A percentile compares a stretch with the other conserved stretches of the same genome.
Evolutionary conservation across 2,329 filamentous ascomycete genomes (phyloP).

Genomic region (Paecilomyces formosus): DNA sequence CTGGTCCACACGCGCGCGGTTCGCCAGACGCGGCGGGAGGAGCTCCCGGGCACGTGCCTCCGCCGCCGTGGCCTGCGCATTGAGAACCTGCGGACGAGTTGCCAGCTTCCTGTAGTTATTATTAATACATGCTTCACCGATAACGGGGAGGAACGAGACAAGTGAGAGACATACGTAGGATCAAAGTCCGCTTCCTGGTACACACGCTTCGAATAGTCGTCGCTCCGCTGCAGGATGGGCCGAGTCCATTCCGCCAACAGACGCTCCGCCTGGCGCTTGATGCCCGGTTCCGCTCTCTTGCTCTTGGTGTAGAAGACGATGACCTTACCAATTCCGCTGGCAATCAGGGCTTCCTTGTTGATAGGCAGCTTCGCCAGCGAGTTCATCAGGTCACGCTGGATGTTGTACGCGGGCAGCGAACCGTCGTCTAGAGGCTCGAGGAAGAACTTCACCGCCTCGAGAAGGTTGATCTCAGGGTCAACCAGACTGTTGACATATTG

Average conservation of each 20-base stretch:
- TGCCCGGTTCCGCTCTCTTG: conserved; percentile 76
- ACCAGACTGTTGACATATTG: conserved; percentile 73
- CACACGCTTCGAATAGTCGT: conserved; percentile 84
- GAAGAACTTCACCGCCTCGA: conserved; percentile 95
- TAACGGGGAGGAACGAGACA: conserved; percentile 1
- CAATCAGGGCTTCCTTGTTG: conserved; percentile 81
- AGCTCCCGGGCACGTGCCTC: conserved; percentile 47
- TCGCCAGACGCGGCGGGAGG: conserved; percentile 46
- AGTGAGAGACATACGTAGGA: conserved; percentile 37
- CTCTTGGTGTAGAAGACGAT: conserved; percentile 96
- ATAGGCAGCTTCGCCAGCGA: conserved; percentile 75
- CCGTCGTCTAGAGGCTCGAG: conserved; percentile 92
- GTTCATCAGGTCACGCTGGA: conserved; percentile 87
- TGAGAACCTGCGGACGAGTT: conserved; percentile 20
- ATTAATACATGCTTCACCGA: conserved; percentile 9
- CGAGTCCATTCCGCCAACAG: conserved; percentile 94
- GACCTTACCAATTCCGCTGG: conserved; percentile 91
- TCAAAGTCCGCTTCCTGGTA: conserved; percentile 54
- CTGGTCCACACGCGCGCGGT: conserved; percentile 53
- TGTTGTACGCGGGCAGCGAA: conserved; percentile 90
- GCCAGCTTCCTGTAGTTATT: conserved; percentile 25
- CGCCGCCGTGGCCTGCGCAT: conserved; percentile 34
- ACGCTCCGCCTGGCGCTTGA: conserved; percentile 89
- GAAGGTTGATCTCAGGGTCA: conserved; percentile 89
- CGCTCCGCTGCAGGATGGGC: conserved; percentile 85